phyloP scores from a whole-genome alignment of 2,329 filamentous ascomycete species.

The Colletotrichum sp. region DNA sequence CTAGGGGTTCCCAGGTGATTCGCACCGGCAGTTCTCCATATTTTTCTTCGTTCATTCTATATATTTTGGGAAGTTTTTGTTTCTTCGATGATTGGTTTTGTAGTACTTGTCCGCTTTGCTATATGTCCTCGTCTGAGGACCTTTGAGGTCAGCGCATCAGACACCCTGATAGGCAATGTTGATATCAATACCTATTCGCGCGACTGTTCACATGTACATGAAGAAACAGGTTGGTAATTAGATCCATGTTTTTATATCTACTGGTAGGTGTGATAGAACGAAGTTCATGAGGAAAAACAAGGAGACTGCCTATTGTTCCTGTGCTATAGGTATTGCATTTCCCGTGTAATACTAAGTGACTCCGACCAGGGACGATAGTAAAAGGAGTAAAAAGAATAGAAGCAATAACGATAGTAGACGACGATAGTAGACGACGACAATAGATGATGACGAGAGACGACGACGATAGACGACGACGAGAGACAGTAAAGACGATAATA shows the following conservation, averaged over 20 bases:
- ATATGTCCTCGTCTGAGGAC: not conserved
- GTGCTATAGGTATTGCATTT: too few species aligned
- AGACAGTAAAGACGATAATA: too few species aligned
- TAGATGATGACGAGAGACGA: too few species aligned
- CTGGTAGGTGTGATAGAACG: not conserved
- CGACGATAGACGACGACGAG: too few species aligned
- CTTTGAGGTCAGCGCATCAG: not conserved
- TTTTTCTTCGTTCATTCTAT: not conserved
- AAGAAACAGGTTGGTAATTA: not conserved
- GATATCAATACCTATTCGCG: not conserved
- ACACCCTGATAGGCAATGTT: not conserved
- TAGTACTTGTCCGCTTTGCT: not conserved
- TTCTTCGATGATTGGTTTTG: not conserved
- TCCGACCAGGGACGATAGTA: too few species aligned
- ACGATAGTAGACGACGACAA: too few species aligned
- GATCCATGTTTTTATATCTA: not conserved
- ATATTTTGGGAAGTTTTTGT: not conserved
- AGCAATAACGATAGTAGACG: too few species aligned
- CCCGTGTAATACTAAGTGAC: too few species aligned
- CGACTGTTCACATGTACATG: not conserved
- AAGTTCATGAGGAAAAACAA: not conserved
- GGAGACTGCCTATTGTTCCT: too few species aligned
- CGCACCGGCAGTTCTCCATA: not conserved
- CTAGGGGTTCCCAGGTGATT: not conserved
- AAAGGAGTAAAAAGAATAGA: too few species aligned